Percentiles rank a stretch among this genome's conserved stretches.
Conservation (phyloP, 2,329 filamentous ascomycete genomes). For the Plenodomus lindquistii region DNA sequence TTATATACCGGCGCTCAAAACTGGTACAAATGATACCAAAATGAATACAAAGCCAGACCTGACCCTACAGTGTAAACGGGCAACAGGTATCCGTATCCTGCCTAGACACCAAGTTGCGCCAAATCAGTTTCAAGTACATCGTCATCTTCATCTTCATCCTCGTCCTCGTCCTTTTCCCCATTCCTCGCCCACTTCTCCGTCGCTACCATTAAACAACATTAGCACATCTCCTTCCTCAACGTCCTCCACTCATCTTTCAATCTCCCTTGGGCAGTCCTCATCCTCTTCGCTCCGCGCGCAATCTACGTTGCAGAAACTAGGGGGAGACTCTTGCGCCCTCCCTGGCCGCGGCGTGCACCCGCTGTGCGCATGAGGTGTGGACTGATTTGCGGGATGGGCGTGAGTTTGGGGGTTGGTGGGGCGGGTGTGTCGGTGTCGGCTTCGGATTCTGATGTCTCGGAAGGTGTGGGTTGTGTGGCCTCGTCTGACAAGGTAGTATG, state of each 20-base stretch:
- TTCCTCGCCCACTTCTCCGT: too few relatives aligned
- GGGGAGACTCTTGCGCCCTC: conserved; percentile 25
- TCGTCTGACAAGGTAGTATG: conserved; percentile 13
- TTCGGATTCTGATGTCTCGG: conserved; percentile 10
- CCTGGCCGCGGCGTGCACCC: conserved; percentile 17
- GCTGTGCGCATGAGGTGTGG: conserved; percentile 36
- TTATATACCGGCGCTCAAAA: not conserved
- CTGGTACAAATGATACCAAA: not conserved
- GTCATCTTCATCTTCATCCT: too few relatives aligned
- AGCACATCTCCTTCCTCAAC: not conserved
- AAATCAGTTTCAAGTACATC: not conserved
- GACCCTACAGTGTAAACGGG: conserved; percentile 3
- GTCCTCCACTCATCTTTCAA: not conserved
- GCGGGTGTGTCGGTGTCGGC: not conserved
- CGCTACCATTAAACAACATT: too few relatives aligned
- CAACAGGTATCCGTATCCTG: not conserved
- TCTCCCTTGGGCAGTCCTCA: not conserved
- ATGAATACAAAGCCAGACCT: conserved; percentile 5
- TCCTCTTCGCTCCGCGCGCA: conserved; percentile 2
- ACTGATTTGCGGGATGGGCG: conserved; percentile 16
- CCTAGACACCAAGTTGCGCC: not conserved
- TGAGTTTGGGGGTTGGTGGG: conserved; percentile 9
- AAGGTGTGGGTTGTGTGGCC: conserved; percentile 28
- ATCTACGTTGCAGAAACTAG: conserved; percentile 33
- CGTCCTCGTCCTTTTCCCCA: too few relatives aligned